phyloP scores from a whole-genome alignment of 257 asterid species.

The Leonotis leonurus region DNA sequence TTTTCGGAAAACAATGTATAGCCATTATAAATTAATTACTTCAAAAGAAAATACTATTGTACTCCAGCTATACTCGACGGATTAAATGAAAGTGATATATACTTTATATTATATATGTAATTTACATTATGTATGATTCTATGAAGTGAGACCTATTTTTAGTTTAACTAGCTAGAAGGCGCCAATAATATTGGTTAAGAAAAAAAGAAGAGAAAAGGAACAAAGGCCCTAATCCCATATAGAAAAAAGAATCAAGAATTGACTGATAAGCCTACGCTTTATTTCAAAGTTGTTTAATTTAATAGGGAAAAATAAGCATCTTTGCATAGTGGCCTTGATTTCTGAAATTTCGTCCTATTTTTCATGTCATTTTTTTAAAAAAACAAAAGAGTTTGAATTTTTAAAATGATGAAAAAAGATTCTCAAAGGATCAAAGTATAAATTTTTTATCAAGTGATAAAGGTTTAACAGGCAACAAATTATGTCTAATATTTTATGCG shows the following conservation, averaged over 20 bases:
- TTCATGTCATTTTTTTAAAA: slow-evolving; percentile 16
- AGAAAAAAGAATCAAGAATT: slow-evolving; percentile 20
- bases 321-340: slow-evolving; percentile 12
- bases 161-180: background rate
- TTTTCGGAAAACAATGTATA: background rate
- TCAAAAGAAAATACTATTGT: too few relatives aligned
- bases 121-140: background rate
- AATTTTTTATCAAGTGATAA: too few relatives aligned
- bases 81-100: too few relatives aligned
- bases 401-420: background rate
- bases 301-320: slow-evolving; percentile 14
- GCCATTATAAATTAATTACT: too few relatives aligned
- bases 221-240: slow-evolving; percentile 2
- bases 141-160: slow-evolving; percentile 2
- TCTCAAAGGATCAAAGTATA: too few relatives aligned
- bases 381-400: background rate
- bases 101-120: too few relatives aligned
- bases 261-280: slow-evolving; percentile 17
- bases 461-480: too few relatives aligned
- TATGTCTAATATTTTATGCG: too few relatives aligned
- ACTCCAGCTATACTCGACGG: too few relatives aligned
- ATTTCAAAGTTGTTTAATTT: slow-evolving; percentile 19
- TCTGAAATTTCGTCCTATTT: slow-evolving; percentile 1
- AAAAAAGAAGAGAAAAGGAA: background rate
- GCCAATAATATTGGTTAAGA: background rate